Percentiles rank a stretch among this genome's conserved stretches.
Conservation (phyloP, 2,329 filamentous ascomycete genomes). For the Colletotrichum tabaci region DNA sequence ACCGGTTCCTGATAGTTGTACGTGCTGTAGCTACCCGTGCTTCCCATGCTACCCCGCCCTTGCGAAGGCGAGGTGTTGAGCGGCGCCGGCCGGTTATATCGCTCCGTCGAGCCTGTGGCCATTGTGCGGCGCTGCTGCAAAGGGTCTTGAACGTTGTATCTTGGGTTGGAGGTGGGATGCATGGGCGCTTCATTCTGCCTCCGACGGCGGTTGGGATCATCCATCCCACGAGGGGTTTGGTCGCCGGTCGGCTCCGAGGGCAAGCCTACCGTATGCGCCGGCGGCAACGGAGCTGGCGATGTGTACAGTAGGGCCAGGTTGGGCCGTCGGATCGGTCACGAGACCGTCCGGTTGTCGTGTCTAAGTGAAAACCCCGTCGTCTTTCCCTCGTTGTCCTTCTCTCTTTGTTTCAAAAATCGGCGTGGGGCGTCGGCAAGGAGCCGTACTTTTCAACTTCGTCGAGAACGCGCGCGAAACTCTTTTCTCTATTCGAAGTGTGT, state of each 20-base stretch:
- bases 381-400: background rate
- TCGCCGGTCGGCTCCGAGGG: constrained; percentile 68
- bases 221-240: constrained; percentile 77
- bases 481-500: constrained; percentile 1
- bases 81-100: constrained; percentile 65
- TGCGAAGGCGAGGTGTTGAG: constrained; percentile 65
- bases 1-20: constrained; percentile 71
- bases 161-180: constrained; percentile 71
- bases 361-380: background rate
- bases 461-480: background rate
- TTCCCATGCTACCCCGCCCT: constrained; percentile 65
- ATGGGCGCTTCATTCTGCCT: constrained; percentile 82
- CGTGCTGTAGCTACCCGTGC: constrained; percentile 66
- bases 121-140: constrained; percentile 60
- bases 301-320: constrained; percentile 77
- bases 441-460: background rate
- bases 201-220: constrained; percentile 80
- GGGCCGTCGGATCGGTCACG: constrained; percentile 54
- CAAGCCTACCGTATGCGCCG: constrained; percentile 75
- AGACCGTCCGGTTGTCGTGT: constrained; percentile 45
- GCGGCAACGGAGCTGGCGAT: constrained; percentile 75
- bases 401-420: background rate
- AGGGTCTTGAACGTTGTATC: constrained; percentile 67
- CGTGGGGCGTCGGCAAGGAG: constrained; percentile 9
- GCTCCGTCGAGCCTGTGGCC: constrained; percentile 53